A percentile compares a stretch with the other conserved stretches of the same genome.
phyloP scores from a whole-genome alignment of 305 asterid genomes.

The Coffea humblotiana region DNA sequence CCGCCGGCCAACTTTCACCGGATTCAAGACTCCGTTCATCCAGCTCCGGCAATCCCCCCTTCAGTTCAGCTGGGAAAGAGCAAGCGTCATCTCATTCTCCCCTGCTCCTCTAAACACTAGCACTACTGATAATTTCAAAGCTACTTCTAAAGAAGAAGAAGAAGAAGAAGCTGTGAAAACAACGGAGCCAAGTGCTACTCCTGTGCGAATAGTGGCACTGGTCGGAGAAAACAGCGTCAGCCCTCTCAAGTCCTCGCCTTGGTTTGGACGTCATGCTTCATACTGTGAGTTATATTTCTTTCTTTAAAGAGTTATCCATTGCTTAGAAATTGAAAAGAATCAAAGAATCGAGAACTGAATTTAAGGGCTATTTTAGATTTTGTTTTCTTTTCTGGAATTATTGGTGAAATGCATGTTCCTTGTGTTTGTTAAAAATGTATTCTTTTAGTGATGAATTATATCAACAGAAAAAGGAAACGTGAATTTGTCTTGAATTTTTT shows the following conservation, averaged over 20 bases:
- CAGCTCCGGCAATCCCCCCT: neutral
- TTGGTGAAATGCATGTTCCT: neutral
- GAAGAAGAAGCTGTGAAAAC: neutral
- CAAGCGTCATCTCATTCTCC: neutral
- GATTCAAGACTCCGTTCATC: neutral
- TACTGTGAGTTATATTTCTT: constrained; percentile 50
- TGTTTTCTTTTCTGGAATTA: neutral
- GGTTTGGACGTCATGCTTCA: constrained; percentile 82
- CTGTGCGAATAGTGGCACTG: constrained; percentile 68
- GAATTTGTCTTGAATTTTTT: too few species aligned
- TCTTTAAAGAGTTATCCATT: neutral
- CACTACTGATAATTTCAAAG: neutral
- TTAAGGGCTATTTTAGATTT: neutral
- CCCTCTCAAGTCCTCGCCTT: constrained; percentile 80
- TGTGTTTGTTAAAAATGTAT: neutral
- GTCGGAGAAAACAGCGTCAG: constrained; percentile 86
- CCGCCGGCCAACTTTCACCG: neutral
- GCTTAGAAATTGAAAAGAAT: neutral
- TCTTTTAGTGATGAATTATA: neutral
- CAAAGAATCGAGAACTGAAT: neutral
- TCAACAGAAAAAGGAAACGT: too few species aligned
- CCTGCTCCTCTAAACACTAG: neutral
- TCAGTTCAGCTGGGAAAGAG: neutral
- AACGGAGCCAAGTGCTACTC: constrained; percentile 25
- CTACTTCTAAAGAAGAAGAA: constrained; percentile 1